Evolutionary conservation across 805 yeast species (phyloP), one percentile per base, ranked within the genome.

Genomic region (Kodamaea fukazawae): DNA sequence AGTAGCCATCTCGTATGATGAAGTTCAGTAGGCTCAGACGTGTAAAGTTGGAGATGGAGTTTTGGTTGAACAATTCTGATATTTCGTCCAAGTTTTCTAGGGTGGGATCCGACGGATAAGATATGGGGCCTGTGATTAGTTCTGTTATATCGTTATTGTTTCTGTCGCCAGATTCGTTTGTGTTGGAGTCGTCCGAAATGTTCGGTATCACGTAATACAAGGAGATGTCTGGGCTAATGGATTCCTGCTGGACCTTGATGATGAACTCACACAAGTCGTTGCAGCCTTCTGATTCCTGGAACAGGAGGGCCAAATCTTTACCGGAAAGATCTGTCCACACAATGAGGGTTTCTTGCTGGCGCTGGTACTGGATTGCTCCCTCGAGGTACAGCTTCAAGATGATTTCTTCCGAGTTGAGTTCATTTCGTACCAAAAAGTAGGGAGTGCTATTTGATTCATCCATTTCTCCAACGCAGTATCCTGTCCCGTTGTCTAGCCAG

Each of bases 401-500:
- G 8, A 78, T 65, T 20, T 81, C 79, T 2, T 70, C 65, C 4
- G 78, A 67, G 43, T 82, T 73, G 20, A 73, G 65, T 57, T 89
- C 96, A 59, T 82, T 81, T 40, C 79, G 70, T 10, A 91, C 97
- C 12, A 82, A 57, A 40, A 90, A 75, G 51, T 67, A 79, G 2
- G 95, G 87, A 4, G 53, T 55, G 10, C 54, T 51, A 14, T 61
- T 45, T 3, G 36, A 29, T 42, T 68, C 71, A 10, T 54, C 55
- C 4, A 82, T 50, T 47, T 80, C 82, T 6, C 97, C 97, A 36
- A 76, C 73, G 54, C 96, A 88, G 56, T 77, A 83, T 0, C 99
- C 98, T 0, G 97, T 89, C 13, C 97, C 98, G 34, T 83, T 78
- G 55, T 91, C 98, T 29, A 79, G 69, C 99, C 99, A 91, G 50